Percentiles rank a stretch among this genome's conserved stretches.
These are phyloP conservation scores for Lagerstroemia speciosa DNA, from an alignment of 345 rosid genomes.

Conservation along the genomic window DNA sequence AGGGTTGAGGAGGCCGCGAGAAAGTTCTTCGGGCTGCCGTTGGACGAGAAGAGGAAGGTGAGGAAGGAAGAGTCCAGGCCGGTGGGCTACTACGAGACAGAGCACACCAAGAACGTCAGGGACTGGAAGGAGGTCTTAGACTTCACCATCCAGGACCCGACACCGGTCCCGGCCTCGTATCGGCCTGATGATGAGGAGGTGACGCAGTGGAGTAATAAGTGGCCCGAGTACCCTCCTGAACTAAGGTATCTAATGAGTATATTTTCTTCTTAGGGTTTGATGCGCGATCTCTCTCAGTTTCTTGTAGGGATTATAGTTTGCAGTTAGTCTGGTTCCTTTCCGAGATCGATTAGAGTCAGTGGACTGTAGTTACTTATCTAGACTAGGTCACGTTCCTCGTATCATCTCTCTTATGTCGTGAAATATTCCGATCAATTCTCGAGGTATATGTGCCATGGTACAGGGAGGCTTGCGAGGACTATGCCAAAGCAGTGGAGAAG, in stretches of 20 bases:
- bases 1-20: slow-evolving; percentile 23
- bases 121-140: slow-evolving; percentile 70
- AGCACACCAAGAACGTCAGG: slow-evolving; percentile 59
- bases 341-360: no score
- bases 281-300: no score
- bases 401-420: no score
- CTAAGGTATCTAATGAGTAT: slow-evolving; percentile 37
- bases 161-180: slow-evolving; percentile 35
- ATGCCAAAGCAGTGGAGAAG: slow-evolving; percentile 17
- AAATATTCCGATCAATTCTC: no score
- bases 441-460: neutral
- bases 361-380: no score
- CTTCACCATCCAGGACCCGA: slow-evolving; percentile 37
- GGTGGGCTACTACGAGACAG: slow-evolving; percentile 51
- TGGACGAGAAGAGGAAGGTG: slow-evolving; percentile 43
- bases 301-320: no score
- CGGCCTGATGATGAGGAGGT: slow-evolving; percentile 30
- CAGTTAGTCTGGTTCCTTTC: no score
- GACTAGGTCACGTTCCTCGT: no score
- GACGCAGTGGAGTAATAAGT: slow-evolving; percentile 24
- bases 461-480: slow-evolving; percentile 24
- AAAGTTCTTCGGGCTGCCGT: slow-evolving; percentile 36
- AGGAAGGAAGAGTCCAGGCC: slow-evolving; percentile 52
- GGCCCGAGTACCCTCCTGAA: slow-evolving; percentile 45
- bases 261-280: no score